phyloP scores from a whole-genome alignment of 2,329 filamentous ascomycete species.

The Arachnopeziza araneosa region DNA sequence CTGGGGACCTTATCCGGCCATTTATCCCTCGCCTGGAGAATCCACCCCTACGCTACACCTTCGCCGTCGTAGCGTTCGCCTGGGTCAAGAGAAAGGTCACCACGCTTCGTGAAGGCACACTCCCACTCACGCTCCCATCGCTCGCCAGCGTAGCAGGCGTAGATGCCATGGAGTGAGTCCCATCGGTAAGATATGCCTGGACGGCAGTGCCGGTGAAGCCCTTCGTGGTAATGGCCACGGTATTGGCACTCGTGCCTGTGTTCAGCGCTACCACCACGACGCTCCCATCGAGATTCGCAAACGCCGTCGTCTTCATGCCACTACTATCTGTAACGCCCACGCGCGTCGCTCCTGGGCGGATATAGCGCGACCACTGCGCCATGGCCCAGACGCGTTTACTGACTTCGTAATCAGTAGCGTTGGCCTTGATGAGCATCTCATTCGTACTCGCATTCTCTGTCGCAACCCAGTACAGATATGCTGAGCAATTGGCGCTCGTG shows the following conservation, averaged over 20 bases:
- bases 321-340: constrained; percentile 1
- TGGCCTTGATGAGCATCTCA: constrained; percentile 24
- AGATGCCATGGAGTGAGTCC: background rate
- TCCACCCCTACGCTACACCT: too few relatives aligned
- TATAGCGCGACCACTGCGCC: constrained; percentile 10
- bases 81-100: constrained; percentile 7
- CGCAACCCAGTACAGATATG: constrained; percentile 51
- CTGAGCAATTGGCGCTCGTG: constrained; percentile 42
- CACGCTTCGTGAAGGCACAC: constrained; percentile 4
- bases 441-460: constrained; percentile 29
- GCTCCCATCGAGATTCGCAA: constrained; percentile 9
- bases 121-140: constrained; percentile 7
- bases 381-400: constrained; percentile 18
- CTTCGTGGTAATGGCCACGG: background rate
- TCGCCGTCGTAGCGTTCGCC: too few relatives aligned
- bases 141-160: constrained; percentile 1
- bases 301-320: constrained; percentile 5
- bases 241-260: constrained; percentile 5
- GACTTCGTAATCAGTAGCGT: constrained; percentile 2
- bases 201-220: background rate
- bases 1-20: too few relatives aligned
- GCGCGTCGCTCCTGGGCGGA: constrained; percentile 9
- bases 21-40: too few relatives aligned
- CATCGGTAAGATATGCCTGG: constrained; percentile 6
- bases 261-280: constrained; percentile 12